Conservation (phyloP, 495 filamentous ascomycete species). For the Aspergillus sparsus region DNA sequence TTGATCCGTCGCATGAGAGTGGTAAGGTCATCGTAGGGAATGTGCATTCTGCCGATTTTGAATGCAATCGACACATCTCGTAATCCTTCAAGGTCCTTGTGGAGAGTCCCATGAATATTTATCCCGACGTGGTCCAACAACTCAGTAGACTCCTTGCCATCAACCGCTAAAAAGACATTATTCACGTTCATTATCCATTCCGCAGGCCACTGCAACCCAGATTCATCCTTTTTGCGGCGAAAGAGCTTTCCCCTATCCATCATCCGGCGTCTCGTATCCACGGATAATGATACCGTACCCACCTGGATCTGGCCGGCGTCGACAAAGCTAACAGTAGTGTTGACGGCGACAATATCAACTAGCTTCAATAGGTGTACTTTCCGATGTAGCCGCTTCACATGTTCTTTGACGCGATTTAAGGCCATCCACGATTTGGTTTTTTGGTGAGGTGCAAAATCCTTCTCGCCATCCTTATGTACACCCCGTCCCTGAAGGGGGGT, state of each 20-base stretch:
- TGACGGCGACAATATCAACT: slow-evolving; percentile 85
- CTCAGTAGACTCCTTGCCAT: slow-evolving; percentile 84
- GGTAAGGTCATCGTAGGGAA: slow-evolving; percentile 85
- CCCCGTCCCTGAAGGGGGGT: slow-evolving; percentile 29
- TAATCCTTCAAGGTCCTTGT: slow-evolving; percentile 81
- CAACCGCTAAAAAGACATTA: slow-evolving; percentile 82
- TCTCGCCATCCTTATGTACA: slow-evolving; percentile 16
- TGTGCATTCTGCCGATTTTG: slow-evolving; percentile 84
- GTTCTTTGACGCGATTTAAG: slow-evolving; percentile 75
- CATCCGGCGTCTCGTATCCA: slow-evolving; percentile 89
- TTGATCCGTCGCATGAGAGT: slow-evolving; percentile 57
- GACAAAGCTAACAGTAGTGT: slow-evolving; percentile 69
- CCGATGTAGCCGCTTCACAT: slow-evolving; percentile 80
- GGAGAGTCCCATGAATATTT: slow-evolving; percentile 91
- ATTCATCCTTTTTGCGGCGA: slow-evolving; percentile 71
- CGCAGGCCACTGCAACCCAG: slow-evolving; percentile 74
- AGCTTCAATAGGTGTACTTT: slow-evolving; percentile 86
- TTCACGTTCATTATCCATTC: slow-evolving; percentile 91
- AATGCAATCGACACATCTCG: slow-evolving; percentile 86
- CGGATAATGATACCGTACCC: slow-evolving; percentile 77
- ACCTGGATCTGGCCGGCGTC: slow-evolving; percentile 84
- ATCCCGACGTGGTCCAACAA: slow-evolving; percentile 83
- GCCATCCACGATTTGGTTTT: slow-evolving; percentile 78
- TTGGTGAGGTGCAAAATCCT: slow-evolving; percentile 25
- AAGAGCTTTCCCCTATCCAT: slow-evolving; percentile 90